Evolutionary conservation across 805 yeast species (phyloP), one percentile per base, ranked within the genome.

Genomic region (Candida takata): DNA sequence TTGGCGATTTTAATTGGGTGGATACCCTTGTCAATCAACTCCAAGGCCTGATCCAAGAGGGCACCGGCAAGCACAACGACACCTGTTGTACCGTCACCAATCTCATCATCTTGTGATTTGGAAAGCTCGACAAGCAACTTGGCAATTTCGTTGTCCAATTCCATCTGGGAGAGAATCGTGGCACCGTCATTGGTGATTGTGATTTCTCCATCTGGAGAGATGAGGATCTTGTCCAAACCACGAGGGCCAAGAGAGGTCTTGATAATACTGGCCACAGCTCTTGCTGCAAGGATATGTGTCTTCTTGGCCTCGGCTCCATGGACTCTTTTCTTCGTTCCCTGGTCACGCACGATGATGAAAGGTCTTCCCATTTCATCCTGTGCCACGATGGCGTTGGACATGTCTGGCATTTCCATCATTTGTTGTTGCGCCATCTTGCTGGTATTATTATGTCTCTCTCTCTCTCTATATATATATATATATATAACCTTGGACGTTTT

Each of bases 341-440:
- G 80, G 54, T 92, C 99, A 58, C 92, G 78, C 36, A 92, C 99
- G 58, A 92, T 92, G 56, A 92, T 90, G 59, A 92, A 86, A 15
- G 99, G 99, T 62, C 98, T 80, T 15, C 99, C 99, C 88, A 84
- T 85, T 62, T 92, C 99, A 60, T 92, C 99, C 63, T 90, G 98
- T 4, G 98, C 97, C 68, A 92, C 86, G 52, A 92, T 87, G 62
- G 98, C 98, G 55, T 94, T 92, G 49, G 97, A 88, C 73, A 92
- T 69, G 61, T 92, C 98, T 27, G 96, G 95, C 83, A 65, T 64
- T 42, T 58, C 64, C 67, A 64, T 62, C 48, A 54, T 51, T 41
- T 56, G 64, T 13, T 56, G 64, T 13, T 37, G 57, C 14, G 62
- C 58, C 63, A 58, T 58, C 27, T 26, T 44, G 24, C 8, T 11